These are phyloP conservation scores for Caloboletus firmus DNA, from an alignment of 1,284 basidiomycete species.

Conservation along the genomic window DNA sequence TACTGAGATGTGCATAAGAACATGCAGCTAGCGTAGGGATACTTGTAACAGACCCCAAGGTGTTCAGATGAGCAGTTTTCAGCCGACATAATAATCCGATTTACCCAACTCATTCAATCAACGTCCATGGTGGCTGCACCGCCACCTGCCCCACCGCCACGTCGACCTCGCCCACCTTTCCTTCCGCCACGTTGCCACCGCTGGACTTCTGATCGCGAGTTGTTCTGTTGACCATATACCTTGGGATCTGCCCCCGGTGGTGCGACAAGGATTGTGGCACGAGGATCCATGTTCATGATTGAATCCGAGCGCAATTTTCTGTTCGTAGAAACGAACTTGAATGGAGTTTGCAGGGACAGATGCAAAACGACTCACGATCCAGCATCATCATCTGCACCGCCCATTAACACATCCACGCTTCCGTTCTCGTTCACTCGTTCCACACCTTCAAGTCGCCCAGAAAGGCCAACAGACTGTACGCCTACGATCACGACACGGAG, in stretches of 20 bases:
- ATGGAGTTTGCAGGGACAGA: background rate
- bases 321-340: background rate
- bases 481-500: conserved; percentile 69
- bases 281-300: conserved; percentile 64
- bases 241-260: conserved; percentile 66
- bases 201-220: conserved; percentile 26
- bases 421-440: conserved; percentile 61
- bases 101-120: conserved; percentile 20
- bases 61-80: conserved; percentile 15
- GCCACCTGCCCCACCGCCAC: conserved; percentile 42
- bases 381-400: conserved; percentile 39
- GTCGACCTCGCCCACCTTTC: conserved; percentile 28
- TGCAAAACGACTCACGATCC: conserved; percentile 55
- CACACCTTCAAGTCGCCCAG: conserved; percentile 47
- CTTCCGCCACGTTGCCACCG: conserved; percentile 36
- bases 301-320: conserved; percentile 88
- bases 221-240: conserved; percentile 47
- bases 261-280: conserved; percentile 66
- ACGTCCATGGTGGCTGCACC: conserved; percentile 40
- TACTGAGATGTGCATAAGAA: conserved; percentile 27
- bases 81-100: background rate
- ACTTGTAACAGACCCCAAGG: conserved; percentile 16
- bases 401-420: conserved; percentile 69
- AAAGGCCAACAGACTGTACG: conserved; percentile 36
- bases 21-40: conserved; percentile 19